These are phyloP conservation scores for Cyphellophora europaea DNA, from an alignment of 2,329 filamentous ascomycete genomes.

Conservation along the genomic window DNA sequence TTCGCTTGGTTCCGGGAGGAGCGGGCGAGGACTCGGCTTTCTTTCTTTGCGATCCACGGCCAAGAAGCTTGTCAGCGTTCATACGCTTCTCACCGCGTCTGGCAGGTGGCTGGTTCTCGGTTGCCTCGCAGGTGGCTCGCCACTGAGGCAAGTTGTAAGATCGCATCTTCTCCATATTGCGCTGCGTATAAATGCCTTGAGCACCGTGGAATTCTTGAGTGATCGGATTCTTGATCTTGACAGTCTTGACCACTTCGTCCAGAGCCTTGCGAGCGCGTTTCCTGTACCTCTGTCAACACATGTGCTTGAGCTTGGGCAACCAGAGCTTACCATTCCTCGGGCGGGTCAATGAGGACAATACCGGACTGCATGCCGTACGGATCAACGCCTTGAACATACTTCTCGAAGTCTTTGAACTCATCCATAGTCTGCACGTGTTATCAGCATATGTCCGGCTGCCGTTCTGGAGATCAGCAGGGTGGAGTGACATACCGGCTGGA, in stretches of 20 bases:
- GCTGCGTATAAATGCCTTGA: slow-evolving; percentile 90
- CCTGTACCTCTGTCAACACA: slow-evolving; percentile 9
- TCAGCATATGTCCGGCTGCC: slow-evolving; percentile 9
- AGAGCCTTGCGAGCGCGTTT: slow-evolving; percentile 38
- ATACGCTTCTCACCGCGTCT: slow-evolving; percentile 56
- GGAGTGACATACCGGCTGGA: slow-evolving; percentile 62
- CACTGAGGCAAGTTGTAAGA: slow-evolving; percentile 96
- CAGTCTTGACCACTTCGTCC: slow-evolving; percentile 78
- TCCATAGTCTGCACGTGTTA: slow-evolving; percentile 81
- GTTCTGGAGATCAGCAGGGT: slow-evolving; percentile 13
- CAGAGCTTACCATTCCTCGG: slow-evolving; percentile 87
- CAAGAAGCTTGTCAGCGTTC: slow-evolving; percentile 19
- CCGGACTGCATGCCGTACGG: slow-evolving; percentile 95
- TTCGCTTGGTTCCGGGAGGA: slow-evolving; percentile 29
- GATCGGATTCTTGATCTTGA: slow-evolving; percentile 92
- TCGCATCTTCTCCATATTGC: slow-evolving; percentile 91
- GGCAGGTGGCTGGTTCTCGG: slow-evolving; percentile 90
- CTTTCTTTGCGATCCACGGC: slow-evolving; percentile 29
- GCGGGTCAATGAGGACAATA: slow-evolving; percentile 92
- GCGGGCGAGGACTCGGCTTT: slow-evolving; percentile 28
- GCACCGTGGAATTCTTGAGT: slow-evolving; percentile 97
- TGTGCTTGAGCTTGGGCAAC: no score
- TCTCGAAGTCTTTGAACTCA: slow-evolving; percentile 66
- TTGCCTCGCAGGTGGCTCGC: slow-evolving; percentile 86
- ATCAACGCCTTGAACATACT: slow-evolving; percentile 83